These are phyloP conservation scores for Apiospora arundinis DNA, from an alignment of 2,329 filamentous ascomycete species.

Conservation along the genomic window DNA sequence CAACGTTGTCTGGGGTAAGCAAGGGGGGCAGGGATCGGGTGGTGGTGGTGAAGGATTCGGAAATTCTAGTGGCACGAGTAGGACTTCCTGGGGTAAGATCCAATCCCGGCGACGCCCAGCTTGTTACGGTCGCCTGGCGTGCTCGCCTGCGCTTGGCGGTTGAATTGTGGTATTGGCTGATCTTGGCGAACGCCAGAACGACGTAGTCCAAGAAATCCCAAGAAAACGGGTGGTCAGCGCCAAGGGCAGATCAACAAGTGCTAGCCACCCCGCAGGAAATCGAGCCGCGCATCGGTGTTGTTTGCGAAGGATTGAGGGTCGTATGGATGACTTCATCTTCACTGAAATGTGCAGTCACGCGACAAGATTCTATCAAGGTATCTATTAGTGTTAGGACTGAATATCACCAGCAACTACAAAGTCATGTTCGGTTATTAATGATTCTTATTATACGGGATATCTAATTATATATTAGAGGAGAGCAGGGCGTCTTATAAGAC, in stretches of 20 bases:
- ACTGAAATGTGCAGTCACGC: not conserved
- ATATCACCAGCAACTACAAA: not conserved
- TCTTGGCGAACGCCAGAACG: conserved; percentile 7
- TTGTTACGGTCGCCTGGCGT: not conserved
- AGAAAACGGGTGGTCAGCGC: conserved; percentile 3
- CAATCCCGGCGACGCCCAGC: not conserved
- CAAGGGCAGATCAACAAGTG: not conserved
- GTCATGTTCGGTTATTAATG: not conserved
- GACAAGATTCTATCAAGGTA: not conserved
- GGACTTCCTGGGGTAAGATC: not conserved
- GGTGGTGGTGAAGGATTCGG: not conserved
- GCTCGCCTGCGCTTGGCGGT: conserved; percentile 6
- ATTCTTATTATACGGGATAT: not conserved
- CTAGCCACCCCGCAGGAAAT: not conserved
- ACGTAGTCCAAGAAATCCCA: conserved; percentile 12
- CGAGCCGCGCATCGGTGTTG: not conserved
- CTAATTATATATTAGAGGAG: conserved; percentile 10
- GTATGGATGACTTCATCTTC: not conserved
- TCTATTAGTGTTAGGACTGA: not conserved
- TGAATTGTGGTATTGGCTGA: not conserved
- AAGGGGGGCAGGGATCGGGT: not conserved
- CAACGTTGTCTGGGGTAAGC: not conserved
- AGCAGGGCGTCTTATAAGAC: conserved; percentile 4
- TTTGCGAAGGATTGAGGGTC: not conserved
- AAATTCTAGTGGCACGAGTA: not conserved